Percentiles rank a stretch among this genome's conserved stretches.
These are phyloP conservation scores for Myxozyma neotropica DNA, from an alignment of 805 yeast genomes.

Conservation along the genomic window DNA sequence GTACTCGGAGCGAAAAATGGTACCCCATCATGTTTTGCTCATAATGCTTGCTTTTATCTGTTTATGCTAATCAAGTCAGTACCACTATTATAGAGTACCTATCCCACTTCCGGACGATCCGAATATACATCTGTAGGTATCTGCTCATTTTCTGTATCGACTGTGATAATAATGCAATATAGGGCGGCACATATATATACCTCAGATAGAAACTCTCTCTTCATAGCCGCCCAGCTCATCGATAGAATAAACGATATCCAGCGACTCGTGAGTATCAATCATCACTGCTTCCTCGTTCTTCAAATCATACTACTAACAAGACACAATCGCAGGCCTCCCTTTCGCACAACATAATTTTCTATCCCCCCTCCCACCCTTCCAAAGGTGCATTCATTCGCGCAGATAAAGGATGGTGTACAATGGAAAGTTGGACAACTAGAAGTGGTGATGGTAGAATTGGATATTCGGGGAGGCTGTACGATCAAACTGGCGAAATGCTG, in stretches of 20 bases:
- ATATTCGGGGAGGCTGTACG: slow-evolving; percentile 17
- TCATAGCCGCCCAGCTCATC: slow-evolving; percentile 13
- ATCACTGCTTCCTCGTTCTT: neutral
- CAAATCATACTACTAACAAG: neutral
- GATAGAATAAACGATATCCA: neutral
- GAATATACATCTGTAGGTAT: slow-evolving; percentile 20
- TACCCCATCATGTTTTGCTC: neutral
- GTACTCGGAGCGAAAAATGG: slow-evolving; percentile 11
- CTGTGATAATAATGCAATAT: neutral
- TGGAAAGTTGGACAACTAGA: slow-evolving; percentile 18
- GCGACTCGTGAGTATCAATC: slow-evolving; percentile 8
- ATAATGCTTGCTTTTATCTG: neutral
- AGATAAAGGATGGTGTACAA: slow-evolving; percentile 10
- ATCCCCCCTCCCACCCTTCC: slow-evolving; percentile 12
- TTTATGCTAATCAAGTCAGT: neutral
- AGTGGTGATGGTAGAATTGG: slow-evolving; percentile 20
- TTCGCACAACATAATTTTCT: slow-evolving; percentile 18
- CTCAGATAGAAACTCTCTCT: slow-evolving; percentile 19
- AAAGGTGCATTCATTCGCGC: neutral
- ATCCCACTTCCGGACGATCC: slow-evolving; percentile 11
- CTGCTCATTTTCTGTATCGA: neutral
- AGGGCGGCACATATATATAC: slow-evolving; percentile 18
- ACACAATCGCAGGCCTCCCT: slow-evolving; percentile 18
- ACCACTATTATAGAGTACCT: slow-evolving; percentile 9
- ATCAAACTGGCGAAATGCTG: slow-evolving; percentile 13